Evolutionary conservation across 1,284 basidiomycete genomes (phyloP).

Genomic region (Testicularia cyperi): DNA sequence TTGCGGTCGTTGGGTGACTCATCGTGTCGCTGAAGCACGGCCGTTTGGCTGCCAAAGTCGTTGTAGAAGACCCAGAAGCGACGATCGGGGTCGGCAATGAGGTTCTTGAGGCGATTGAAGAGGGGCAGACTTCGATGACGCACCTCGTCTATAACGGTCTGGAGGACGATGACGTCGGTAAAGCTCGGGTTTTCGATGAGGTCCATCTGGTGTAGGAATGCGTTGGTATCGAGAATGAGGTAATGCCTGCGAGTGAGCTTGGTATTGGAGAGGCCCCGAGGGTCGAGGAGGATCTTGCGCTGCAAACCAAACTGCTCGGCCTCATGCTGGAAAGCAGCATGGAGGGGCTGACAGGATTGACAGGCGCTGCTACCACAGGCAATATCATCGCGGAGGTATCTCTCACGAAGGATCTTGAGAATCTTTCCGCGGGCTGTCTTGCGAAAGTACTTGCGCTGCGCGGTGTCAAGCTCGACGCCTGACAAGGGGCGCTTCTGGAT

Average conservation of each 20-base stretch:
- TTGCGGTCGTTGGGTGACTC: constrained; percentile 58
- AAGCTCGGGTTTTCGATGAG: constrained; percentile 51
- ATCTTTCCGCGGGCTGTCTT: constrained; percentile 94
- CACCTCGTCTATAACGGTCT: constrained; percentile 95
- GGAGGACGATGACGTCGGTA: constrained; percentile 71
- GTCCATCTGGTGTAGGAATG: constrained; percentile 76
- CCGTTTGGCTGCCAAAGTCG: constrained; percentile 47
- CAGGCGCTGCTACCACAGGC: constrained; percentile 82
- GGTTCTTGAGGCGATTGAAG: constrained; percentile 67
- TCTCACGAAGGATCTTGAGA: constrained; percentile 89
- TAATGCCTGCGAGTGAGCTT: constrained; percentile 66
- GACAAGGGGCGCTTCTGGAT: constrained; percentile 55
- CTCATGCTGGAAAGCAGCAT: constrained; percentile 31
- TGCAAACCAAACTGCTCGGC: constrained; percentile 63
- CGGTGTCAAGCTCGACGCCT: constrained; percentile 33
- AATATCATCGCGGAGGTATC: constrained; percentile 90
- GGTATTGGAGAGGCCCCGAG: constrained; percentile 31
- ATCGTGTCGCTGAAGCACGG: constrained; percentile 34
- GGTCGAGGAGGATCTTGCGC: constrained; percentile 61
- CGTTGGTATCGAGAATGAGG: constrained; percentile 90
- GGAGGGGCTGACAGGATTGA: constrained; percentile 56
- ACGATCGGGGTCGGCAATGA: constrained; percentile 56
- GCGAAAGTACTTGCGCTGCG: constrained; percentile 54
- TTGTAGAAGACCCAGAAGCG: constrained; percentile 55
- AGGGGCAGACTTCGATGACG: constrained; percentile 89